Percentiles rank a stretch among this genome's conserved stretches.
Evolutionary conservation across 768 basidiomycete genomes (phyloP).

Genomic region (Tylopilus felleus): DNA sequence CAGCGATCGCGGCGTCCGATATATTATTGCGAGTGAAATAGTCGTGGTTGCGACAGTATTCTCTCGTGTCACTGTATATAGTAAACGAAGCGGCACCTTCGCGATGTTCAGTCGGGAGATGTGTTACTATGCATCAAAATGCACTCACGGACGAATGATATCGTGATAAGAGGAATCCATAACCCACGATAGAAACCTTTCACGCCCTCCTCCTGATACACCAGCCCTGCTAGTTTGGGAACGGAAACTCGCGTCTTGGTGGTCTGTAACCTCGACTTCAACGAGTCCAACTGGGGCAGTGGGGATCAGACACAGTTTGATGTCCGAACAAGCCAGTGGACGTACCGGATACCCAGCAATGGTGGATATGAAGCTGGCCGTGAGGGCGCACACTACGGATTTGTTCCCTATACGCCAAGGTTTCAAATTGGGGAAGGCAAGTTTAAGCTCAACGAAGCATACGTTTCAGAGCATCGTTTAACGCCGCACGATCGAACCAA

Average conservation of each 20-base stretch:
- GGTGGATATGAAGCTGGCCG: constrained; percentile 90
- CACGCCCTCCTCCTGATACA: constrained; percentile 83
- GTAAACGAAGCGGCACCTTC: constrained; percentile 88
- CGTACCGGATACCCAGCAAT: constrained; percentile 84
- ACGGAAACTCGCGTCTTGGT: constrained; percentile 73
- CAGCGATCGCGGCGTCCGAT: constrained; percentile 69
- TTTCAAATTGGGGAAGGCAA: constrained; percentile 5
- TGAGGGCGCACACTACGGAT: constrained; percentile 84
- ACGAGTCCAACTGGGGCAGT: constrained; percentile 73
- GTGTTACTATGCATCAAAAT: constrained; percentile 1
- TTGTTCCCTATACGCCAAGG: constrained; percentile 58
- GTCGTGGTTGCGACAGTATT: constrained; percentile 57
- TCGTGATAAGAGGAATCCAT: constrained; percentile 92
- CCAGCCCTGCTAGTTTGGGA: constrained; percentile 62
- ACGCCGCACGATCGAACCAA: constrained; percentile 58
- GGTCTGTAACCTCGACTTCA: constrained; percentile 92
- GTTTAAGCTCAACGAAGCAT: constrained; percentile 23
- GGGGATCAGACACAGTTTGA: not conserved
- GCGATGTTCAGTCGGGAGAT: constrained; percentile 4
- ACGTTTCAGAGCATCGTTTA: constrained; percentile 70
- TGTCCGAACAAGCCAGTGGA: not conserved
- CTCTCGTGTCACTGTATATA: constrained; percentile 84
- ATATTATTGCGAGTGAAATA: constrained; percentile 57
- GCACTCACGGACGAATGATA: constrained; percentile 90
- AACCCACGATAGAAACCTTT: constrained; percentile 88